Evolutionary conservation across 331 rosid species (phyloP).

Genomic region (Rhamnella rubrinervis): DNA sequence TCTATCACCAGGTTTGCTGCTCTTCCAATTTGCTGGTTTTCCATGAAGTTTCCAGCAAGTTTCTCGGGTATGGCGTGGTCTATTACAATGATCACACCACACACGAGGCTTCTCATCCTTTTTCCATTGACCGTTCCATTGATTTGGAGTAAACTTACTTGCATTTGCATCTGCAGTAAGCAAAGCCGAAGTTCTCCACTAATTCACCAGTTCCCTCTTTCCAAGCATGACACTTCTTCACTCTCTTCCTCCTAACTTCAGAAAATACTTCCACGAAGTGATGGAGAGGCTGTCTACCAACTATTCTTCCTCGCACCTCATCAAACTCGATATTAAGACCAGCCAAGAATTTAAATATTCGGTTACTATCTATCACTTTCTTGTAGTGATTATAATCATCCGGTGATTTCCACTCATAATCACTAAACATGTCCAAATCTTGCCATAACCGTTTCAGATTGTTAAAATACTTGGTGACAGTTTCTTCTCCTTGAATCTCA

Average conservation of each 20-base stretch:
- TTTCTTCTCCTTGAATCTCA: constrained; percentile 3
- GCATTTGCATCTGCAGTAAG: not conserved
- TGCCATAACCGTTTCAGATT: not conserved
- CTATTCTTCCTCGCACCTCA: constrained; percentile 1
- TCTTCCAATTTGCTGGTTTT: not conserved
- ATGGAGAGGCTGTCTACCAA: not conserved
- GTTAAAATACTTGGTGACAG: too few species aligned
- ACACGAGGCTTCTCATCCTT: not conserved
- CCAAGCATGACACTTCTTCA: not conserved
- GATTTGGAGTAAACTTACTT: not conserved
- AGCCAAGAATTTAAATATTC: not conserved
- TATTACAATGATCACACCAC: constrained; percentile 8
- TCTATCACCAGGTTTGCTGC: not conserved
- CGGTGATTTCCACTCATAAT: not conserved
- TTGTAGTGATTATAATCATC: not conserved
- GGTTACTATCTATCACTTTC: too few species aligned
- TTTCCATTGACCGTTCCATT: not conserved
- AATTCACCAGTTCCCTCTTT: not conserved
- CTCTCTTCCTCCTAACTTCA: constrained; percentile 2
- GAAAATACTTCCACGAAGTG: not conserved
- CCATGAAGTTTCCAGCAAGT: constrained; percentile 13
- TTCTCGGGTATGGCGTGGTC: constrained; percentile 3
- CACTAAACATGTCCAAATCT: constrained; percentile 10
- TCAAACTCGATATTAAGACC: constrained; percentile 13
- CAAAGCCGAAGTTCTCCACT: not conserved